Evolutionary conservation across 208 protist species (phyloP).

Genomic region (Acanthamoeba divionensis): DNA sequence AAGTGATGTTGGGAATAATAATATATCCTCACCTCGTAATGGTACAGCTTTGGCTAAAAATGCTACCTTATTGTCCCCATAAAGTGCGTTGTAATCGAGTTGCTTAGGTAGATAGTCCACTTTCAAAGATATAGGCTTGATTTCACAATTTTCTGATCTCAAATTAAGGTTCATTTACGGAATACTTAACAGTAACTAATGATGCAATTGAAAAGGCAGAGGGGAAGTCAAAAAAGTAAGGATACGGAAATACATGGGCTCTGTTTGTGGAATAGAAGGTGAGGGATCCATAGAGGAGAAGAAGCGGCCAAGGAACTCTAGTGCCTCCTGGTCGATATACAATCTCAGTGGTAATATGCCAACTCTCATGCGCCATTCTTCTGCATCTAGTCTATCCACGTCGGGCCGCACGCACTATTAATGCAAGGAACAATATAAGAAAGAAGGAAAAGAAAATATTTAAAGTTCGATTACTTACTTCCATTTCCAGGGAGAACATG

Average conservation of each 20-base stretch:
- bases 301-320: constrained; percentile 36
- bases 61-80: constrained; percentile 48
- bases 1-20: too few relatives aligned
- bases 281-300: constrained; percentile 26
- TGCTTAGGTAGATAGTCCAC: constrained; percentile 50
- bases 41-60: constrained; percentile 42
- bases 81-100: constrained; percentile 49
- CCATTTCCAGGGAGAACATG: constrained; percentile 39
- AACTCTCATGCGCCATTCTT: constrained; percentile 37
- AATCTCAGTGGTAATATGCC: neutral
- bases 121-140: constrained; percentile 4
- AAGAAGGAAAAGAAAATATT: too few relatives aligned
- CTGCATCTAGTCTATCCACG: neutral
- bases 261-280: neutral
- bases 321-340: constrained; percentile 51
- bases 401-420: constrained; percentile 38
- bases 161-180: neutral
- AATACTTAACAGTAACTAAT: neutral
- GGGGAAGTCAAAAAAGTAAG: neutral
- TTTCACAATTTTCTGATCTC: constrained; percentile 7
- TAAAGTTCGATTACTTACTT: too few relatives aligned
- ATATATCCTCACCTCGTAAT: constrained; percentile 26
- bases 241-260: constrained; percentile 44
- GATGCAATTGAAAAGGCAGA: neutral
- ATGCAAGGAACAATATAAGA: neutral